Percentiles rank a stretch among this genome's conserved stretches.
Evolutionary conservation across 140 eudicot genomes (phyloP).

Genomic region (Senecio squalidus): DNA sequence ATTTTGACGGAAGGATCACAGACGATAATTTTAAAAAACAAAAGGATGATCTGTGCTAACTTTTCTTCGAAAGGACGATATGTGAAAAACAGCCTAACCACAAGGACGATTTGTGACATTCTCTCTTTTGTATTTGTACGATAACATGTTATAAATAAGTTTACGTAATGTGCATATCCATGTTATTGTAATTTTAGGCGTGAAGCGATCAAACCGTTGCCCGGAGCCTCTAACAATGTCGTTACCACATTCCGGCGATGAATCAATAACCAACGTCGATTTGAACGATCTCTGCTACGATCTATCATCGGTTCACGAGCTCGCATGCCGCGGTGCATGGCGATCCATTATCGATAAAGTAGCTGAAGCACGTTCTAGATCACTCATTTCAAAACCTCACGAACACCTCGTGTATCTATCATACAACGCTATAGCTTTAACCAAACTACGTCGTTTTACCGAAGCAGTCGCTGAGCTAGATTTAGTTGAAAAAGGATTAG

Average conservation of each 20-base stretch:
- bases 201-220: too few relatives aligned
- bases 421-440: constrained; percentile 67
- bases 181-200: too few relatives aligned
- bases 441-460: constrained; percentile 75
- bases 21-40: too few relatives aligned
- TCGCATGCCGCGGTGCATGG: constrained; percentile 84
- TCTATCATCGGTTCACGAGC: constrained; percentile 62
- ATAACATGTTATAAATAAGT: too few relatives aligned
- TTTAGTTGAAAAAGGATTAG: constrained; percentile 47
- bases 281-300: constrained; percentile 61
- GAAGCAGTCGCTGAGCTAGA: constrained; percentile 66
- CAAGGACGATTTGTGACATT: too few relatives aligned
- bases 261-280: constrained; percentile 4
- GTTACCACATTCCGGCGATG: constrained; percentile 2
- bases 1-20: too few relatives aligned
- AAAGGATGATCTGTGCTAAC: too few relatives aligned
- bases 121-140: too few relatives aligned
- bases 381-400: constrained; percentile 65
- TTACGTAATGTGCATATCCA: too few relatives aligned
- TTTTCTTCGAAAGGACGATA: too few relatives aligned
- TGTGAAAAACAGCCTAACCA: too few relatives aligned
- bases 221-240: too few relatives aligned
- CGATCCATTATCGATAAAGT: constrained; percentile 71
- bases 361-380: constrained; percentile 49
- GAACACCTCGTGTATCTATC: constrained; percentile 74